These are phyloP conservation scores for Malassezia obtusa DNA, from an alignment of 1,284 basidiomycete genomes.

Conservation along the genomic window DNA sequence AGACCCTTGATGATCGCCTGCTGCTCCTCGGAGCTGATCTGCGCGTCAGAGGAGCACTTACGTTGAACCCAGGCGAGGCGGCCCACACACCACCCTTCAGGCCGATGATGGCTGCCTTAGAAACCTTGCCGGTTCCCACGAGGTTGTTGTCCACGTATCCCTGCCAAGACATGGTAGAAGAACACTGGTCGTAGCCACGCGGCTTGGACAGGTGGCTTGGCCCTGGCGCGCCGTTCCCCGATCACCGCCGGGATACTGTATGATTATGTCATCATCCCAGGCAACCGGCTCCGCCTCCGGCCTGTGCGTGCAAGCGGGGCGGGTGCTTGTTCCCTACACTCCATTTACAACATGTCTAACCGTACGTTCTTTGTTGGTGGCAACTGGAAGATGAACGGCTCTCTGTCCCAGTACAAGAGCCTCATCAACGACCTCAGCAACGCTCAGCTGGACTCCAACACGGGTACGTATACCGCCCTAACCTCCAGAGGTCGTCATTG, in stretches of 20 bases:
- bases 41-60: conserved; percentile 47
- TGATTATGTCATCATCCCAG: not conserved
- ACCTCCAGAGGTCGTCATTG: conserved; percentile 38
- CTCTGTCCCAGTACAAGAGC: conserved; percentile 38
- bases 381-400: conserved; percentile 49
- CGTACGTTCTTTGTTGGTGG: conserved; percentile 43
- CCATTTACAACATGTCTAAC: conserved; percentile 22
- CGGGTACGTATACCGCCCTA: not conserved
- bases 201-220: not conserved
- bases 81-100: conserved; percentile 82
- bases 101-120: conserved; percentile 74
- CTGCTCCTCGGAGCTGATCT: conserved; percentile 72
- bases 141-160: conserved; percentile 82
- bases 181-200: not conserved
- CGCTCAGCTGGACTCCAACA: conserved; percentile 39
- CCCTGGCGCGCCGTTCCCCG: not conserved
- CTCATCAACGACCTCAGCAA: conserved; percentile 32
- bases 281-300: not conserved
- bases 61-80: conserved; percentile 61
- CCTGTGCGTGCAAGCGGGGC: not conserved
- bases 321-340: not conserved
- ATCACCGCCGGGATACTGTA: not conserved
- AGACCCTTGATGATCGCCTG: conserved; percentile 58
- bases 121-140: conserved; percentile 65
- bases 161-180: conserved; percentile 49